These are phyloP conservation scores for Priceomyces melissophilus DNA, from an alignment of 805 yeast genomes.

Conservation along the genomic window DNA sequence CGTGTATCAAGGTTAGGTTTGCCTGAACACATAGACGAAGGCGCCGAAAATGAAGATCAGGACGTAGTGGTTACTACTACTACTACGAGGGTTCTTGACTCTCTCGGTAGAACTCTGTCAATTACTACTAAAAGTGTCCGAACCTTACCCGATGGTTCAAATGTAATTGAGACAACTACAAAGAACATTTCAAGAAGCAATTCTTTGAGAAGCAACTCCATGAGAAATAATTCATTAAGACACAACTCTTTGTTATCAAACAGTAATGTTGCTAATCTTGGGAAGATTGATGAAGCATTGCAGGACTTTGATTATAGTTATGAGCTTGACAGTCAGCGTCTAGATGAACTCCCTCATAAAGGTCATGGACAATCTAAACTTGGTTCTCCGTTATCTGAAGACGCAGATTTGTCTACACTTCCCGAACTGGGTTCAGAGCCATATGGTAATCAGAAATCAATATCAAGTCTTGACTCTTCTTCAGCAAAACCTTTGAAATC, in stretches of 20 bases:
- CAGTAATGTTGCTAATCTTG: conserved; percentile 21
- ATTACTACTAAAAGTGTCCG: conserved; percentile 8
- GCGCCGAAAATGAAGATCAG: conserved; percentile 16
- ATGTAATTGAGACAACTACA: conserved; percentile 40
- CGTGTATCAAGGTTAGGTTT: neutral
- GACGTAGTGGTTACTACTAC: conserved; percentile 35
- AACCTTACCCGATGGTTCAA: conserved; percentile 39
- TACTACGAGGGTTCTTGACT: conserved; percentile 39
- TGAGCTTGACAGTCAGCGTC: conserved; percentile 24
- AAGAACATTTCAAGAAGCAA: conserved; percentile 34
- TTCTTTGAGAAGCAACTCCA: conserved; percentile 25
- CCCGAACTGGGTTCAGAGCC: conserved; percentile 1
- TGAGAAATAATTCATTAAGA: conserved; percentile 28
- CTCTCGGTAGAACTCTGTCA: conserved; percentile 33
- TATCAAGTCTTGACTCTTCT: conserved; percentile 8
- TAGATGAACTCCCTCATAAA: conserved; percentile 1
- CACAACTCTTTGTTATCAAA: conserved; percentile 12
- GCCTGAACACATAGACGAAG: conserved; percentile 10
- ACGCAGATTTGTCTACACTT: neutral
- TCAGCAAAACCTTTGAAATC: conserved; percentile 31
- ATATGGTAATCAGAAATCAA: neutral
- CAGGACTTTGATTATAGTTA: conserved; percentile 42
- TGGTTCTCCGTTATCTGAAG: conserved; percentile 6
- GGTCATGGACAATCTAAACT: neutral
- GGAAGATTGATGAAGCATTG: conserved; percentile 41